Conservation (phyloP, 2,329 filamentous ascomycete genomes). For the Ophiocordyceps robertsii region DNA sequence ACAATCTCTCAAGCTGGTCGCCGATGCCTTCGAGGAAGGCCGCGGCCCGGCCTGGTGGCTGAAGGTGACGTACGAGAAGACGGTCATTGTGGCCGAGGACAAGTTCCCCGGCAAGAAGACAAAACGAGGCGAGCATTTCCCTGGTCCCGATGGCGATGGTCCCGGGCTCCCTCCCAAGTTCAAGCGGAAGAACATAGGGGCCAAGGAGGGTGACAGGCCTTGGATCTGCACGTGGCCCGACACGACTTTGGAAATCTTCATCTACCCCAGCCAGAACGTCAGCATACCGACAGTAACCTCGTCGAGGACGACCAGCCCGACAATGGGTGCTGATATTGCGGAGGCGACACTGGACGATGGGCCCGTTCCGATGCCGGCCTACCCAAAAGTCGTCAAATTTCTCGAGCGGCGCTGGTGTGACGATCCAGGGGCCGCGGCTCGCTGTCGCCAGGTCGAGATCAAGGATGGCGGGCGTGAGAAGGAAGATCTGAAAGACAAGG, state of each 20-base stretch:
- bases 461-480: constrained; percentile 21
- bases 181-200: constrained; percentile 11
- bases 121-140: constrained; percentile 13
- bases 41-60: constrained; percentile 44
- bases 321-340: constrained; percentile 6
- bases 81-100: constrained; percentile 35
- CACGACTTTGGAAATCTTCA: constrained; percentile 41
- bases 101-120: constrained; percentile 15
- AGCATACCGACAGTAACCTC: constrained; percentile 15
- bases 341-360: constrained; percentile 2
- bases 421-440: constrained; percentile 20
- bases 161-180: constrained; percentile 4
- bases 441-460: constrained; percentile 36
- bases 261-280: constrained; percentile 40
- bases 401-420: constrained; percentile 34
- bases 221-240: constrained; percentile 48
- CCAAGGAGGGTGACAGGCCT: constrained; percentile 33
- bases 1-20: constrained; percentile 31
- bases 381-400: constrained; percentile 40
- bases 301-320: background rate
- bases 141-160: background rate
- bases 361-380: constrained; percentile 17
- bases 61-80: constrained; percentile 39
- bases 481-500: constrained; percentile 18
- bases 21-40: constrained; percentile 31